Evolutionary conservation across 257 asterid species (phyloP).

Genomic region (Primulina tabacum): DNA sequence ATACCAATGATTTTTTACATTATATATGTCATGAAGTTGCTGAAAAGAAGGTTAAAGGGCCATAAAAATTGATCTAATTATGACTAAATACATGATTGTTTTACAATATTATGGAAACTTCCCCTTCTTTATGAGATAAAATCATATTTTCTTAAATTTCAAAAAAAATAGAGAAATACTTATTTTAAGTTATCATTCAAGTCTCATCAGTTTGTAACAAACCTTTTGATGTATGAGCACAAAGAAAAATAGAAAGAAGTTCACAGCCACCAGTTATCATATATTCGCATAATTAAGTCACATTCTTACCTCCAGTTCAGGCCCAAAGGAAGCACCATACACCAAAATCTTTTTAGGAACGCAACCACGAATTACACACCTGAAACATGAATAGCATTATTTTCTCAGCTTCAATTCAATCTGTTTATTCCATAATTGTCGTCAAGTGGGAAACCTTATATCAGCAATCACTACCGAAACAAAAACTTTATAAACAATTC

Average conservation of each 20-base stretch:
- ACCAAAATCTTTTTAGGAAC: constrained; percentile 99
- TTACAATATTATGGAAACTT: not conserved
- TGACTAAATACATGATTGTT: not conserved
- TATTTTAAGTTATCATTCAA: not conserved
- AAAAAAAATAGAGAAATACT: not conserved
- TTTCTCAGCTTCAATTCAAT: constrained; percentile 19
- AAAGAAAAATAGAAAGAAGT: constrained; percentile 3
- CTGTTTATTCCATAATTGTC: not conserved
- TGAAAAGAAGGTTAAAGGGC: not conserved
- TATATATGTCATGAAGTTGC: not conserved
- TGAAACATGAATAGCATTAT: constrained; percentile 33
- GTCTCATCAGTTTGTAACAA: not conserved
- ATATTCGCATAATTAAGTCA: constrained; percentile 1
- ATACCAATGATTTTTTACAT: not conserved
- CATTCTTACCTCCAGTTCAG: constrained; percentile 83
- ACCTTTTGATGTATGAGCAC: not conserved
- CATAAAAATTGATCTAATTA: too few species aligned
- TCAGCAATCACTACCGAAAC: not conserved
- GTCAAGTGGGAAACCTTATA: not conserved
- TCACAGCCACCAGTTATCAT: constrained; percentile 3
- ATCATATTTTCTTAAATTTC: not conserved
- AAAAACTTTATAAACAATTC: not conserved
- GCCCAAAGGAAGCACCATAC: constrained; percentile 92
- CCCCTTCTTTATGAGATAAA: not conserved
- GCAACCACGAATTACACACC: constrained; percentile 99